Conservation (phyloP, 2,329 filamentous ascomycete species). For the Chaetothyriales sp. region DNA sequence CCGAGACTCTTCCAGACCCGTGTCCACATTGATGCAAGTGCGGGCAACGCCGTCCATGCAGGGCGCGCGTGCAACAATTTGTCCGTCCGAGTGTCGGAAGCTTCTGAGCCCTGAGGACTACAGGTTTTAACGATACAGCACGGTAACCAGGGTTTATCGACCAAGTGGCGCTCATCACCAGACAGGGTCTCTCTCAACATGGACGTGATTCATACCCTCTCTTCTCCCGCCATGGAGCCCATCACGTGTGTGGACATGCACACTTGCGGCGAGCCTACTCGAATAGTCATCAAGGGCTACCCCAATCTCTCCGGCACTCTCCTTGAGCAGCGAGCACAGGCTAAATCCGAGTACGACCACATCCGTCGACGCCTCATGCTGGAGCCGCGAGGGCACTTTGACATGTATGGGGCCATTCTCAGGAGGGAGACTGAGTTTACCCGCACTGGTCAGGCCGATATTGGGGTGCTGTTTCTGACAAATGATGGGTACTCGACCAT, state of each 20-base stretch:
- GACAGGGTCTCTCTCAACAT: no score
- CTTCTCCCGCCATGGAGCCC: no score
- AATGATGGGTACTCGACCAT: constrained; percentile 37
- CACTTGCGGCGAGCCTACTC: constrained; percentile 35
- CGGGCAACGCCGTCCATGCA: no score
- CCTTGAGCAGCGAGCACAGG: constrained; percentile 27
- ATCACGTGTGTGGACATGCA: constrained; percentile 28
- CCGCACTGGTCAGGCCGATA: constrained; percentile 27
- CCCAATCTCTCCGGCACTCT: constrained; percentile 27
- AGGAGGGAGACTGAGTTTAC: constrained; percentile 28
- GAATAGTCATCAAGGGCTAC: constrained; percentile 31
- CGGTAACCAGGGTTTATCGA: no score
- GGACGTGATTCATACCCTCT: no score
- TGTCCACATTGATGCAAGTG: no score
- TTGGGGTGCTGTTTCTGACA: constrained; percentile 35
- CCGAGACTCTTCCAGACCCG: no score
- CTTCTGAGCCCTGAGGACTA: no score
- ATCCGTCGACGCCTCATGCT: constrained; percentile 30
- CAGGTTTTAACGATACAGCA: no score
- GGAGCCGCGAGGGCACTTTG: constrained; percentile 35
- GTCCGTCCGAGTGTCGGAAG: no score
- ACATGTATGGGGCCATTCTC: constrained; percentile 39
- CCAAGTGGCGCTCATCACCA: no score
- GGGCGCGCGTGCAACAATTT: no score
- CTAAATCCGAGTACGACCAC: constrained; percentile 25